A percentile compares a stretch with the other conserved stretches of the same genome.
Evolutionary conservation across 2,329 filamentous ascomycete genomes (phyloP).

Genomic region (Colletotrichum shisoi): DNA sequence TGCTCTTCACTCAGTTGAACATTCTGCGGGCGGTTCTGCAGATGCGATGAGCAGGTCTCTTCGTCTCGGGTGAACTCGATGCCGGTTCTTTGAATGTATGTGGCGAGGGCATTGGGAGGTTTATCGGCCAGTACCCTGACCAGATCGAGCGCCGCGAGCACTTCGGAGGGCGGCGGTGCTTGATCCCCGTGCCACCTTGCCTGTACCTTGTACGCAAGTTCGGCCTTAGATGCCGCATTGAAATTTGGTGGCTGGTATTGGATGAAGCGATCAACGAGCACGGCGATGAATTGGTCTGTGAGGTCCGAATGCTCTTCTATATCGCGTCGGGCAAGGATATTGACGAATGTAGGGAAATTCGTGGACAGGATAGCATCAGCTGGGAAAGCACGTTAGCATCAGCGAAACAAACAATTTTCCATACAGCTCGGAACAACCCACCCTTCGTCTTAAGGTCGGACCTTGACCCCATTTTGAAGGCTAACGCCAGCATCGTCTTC

Average conservation of each 20-base stretch:
- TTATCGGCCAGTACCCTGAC: slow-evolving; percentile 69
- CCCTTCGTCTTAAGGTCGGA: slow-evolving; percentile 89
- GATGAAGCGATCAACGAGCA: slow-evolving; percentile 85
- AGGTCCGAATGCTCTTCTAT: slow-evolving; percentile 72
- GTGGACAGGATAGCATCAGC: slow-evolving; percentile 89
- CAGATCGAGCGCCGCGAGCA: slow-evolving; percentile 75
- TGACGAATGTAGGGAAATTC: slow-evolving; percentile 78
- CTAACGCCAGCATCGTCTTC: slow-evolving; percentile 85
- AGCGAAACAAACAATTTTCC: slow-evolving; percentile 41
- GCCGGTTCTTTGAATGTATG: slow-evolving; percentile 77
- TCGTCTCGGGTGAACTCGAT: slow-evolving; percentile 77
- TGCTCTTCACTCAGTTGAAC: slow-evolving; percentile 80
- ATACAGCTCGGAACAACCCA: slow-evolving; percentile 52
- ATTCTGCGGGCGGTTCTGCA: slow-evolving; percentile 61
- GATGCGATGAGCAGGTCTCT: slow-evolving; percentile 67
- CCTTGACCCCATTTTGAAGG: slow-evolving; percentile 84
- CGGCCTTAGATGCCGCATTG: slow-evolving; percentile 75
- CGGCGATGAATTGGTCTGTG: slow-evolving; percentile 73
- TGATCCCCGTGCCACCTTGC: slow-evolving; percentile 73
- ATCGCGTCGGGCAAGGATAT: slow-evolving; percentile 73
- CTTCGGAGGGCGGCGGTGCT: slow-evolving; percentile 69
- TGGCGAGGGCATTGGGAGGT: slow-evolving; percentile 64
- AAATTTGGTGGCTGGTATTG: slow-evolving; percentile 88
- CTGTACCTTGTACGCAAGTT: slow-evolving; percentile 71
- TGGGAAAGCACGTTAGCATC: slow-evolving; percentile 60